Evolutionary conservation across 371 early-diverging fungal genomes (phyloP).

Genomic region (Mortierella sp.): DNA sequence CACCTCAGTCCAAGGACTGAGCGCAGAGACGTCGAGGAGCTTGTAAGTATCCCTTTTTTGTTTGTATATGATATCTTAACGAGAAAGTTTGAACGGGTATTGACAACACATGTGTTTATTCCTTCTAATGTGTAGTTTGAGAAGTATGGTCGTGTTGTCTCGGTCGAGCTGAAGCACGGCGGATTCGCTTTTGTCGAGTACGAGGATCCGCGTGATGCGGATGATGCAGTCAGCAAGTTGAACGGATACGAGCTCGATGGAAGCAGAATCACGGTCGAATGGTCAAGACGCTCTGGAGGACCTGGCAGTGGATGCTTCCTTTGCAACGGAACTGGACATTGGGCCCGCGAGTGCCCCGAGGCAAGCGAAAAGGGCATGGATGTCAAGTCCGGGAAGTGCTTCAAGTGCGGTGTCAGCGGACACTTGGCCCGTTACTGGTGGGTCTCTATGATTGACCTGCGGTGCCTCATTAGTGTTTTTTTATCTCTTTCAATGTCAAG

Average conservation of each 20-base stretch:
- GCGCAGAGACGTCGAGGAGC: slow-evolving; percentile 59
- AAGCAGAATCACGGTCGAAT: slow-evolving; percentile 61
- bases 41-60: slow-evolving; percentile 38
- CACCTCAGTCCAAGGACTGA: slow-evolving; percentile 60
- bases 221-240: slow-evolving; percentile 62
- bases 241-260: slow-evolving; percentile 64
- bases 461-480: no score
- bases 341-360: slow-evolving; percentile 68
- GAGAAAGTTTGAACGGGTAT: no score
- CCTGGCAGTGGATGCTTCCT: slow-evolving; percentile 66
- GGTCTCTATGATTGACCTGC: no score
- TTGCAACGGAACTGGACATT: slow-evolving; percentile 67
- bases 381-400: slow-evolving; percentile 66
- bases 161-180: slow-evolving; percentile 60
- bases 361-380: slow-evolving; percentile 67
- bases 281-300: slow-evolving; percentile 64
- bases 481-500: no score
- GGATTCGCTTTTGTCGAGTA: slow-evolving; percentile 72
- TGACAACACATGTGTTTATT: no score
- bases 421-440: slow-evolving; percentile 64
- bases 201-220: slow-evolving; percentile 67
- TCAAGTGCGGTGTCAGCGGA: slow-evolving; percentile 66
- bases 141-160: slow-evolving; percentile 60
- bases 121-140: slow-evolving; percentile 34
- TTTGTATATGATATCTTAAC: background rate